Base-by-base conservation (phyloP, 2,329 filamentous ascomycete genomes). In the Lachnellula subtilissima region DNA sequence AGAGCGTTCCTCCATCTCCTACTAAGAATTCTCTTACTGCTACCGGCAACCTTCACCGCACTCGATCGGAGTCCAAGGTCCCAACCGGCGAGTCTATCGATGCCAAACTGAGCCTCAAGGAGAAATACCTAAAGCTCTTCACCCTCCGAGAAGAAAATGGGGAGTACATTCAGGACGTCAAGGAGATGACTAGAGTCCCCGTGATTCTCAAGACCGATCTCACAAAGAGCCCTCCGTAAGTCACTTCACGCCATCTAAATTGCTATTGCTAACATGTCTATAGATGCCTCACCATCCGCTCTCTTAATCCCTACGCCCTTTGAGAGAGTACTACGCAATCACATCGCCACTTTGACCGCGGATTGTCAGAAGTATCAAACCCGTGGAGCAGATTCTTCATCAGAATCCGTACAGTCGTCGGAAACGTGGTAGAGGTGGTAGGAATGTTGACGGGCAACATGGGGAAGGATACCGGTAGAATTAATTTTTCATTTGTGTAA, bases 171-270 rank as follows among this genome's bases (percentile, higher is more conserved):
- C 94, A 99, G 76, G 94, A 99, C 73, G 91, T 99, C 64, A 92
- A 87, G 56, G 94, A 99, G 79, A 97, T 99, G 92, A 93, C 91
- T 45, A 83, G 93, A 65, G 89, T 99, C 59, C 94, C 94, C n/a
- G 89, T 99, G 64, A 96, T 99, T 72, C 77, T 99, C 69, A 97
- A 96, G 86, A 97, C 94, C 63, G 94, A 99, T 76, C 83, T 99
- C 69, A 90, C 82, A 76, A 99, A 99, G 89, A 97, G 93, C 78
- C 94, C 94, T 76, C 94, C 94, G 92, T 99, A 88, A 86, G 94
- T 93, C 48, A 36, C 37, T 19, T 28, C 28, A 46, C 23, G 28
- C 35, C 15, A 14, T 17, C 23, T 4, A 14, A n/a, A 14, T 45
- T 5, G 22, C 37, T 8, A 14, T 51, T 64, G 67, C 76, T 80